Evolutionary conservation across 2,329 filamentous ascomycete genomes (phyloP).

Genomic region (Pyrenophora tritici-repentis): DNA sequence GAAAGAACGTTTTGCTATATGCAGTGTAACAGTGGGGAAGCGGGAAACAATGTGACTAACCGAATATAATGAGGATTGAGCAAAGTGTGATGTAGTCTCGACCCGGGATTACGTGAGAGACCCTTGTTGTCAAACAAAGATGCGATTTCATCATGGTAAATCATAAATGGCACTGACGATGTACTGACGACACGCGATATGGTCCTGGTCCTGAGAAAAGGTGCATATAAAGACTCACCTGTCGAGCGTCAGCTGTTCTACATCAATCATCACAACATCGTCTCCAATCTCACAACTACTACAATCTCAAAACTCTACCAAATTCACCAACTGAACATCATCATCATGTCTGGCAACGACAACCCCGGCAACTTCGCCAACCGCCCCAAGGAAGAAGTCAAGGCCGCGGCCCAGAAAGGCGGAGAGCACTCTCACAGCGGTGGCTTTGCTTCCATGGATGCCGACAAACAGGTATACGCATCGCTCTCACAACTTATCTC

Average conservation of each 20-base stretch:
- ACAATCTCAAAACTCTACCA: neutral
- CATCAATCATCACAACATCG: too few species aligned
- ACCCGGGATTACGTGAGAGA: neutral
- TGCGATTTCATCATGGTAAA: neutral
- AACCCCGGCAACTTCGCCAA: conserved; percentile 59
- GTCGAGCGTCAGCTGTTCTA: too few species aligned
- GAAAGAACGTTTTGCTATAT: too few species aligned
- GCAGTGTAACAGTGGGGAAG: too few species aligned
- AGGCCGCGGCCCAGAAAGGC: conserved; percentile 52
- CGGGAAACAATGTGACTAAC: neutral
- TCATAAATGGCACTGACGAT: neutral
- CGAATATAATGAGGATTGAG: neutral
- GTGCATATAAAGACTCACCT: too few species aligned
- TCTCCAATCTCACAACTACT: too few species aligned
- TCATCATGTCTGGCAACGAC: conserved; percentile 44
- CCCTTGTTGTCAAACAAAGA: neutral
- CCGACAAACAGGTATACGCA: conserved; percentile 38
- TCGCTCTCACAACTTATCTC: neutral
- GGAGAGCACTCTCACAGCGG: conserved; percentile 45
- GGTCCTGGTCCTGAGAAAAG: neutral
- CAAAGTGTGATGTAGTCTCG: neutral
- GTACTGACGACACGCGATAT: neutral
- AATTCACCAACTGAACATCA: neutral
- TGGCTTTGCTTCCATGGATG: conserved; percentile 47
- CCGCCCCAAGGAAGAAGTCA: conserved; percentile 54